Evolutionary conservation across 495 filamentous ascomycete species (phyloP).

Genomic region (Trichoderma asperelloides): DNA sequence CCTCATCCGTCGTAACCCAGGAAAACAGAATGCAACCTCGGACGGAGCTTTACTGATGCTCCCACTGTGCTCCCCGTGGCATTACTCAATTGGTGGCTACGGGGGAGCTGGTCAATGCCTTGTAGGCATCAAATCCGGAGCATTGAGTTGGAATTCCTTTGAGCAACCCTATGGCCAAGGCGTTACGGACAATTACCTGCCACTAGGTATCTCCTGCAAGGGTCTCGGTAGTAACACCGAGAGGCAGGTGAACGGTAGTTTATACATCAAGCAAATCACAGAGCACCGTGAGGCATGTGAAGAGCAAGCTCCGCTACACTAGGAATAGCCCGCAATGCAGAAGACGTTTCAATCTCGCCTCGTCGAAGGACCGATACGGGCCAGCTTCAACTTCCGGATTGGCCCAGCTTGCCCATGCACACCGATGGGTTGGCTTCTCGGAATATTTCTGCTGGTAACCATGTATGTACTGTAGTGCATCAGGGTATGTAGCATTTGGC

Average conservation of each 20-base stretch:
- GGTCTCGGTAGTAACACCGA: no score
- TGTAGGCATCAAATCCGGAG: no score
- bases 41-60: no score
- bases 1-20: no score
- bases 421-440: neutral
- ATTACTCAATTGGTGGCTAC: neutral
- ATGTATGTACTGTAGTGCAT: neutral
- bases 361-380: constrained; percentile 4
- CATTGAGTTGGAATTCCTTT: no score
- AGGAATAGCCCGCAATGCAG: neutral
- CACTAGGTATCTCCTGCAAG: no score
- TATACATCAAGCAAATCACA: neutral
- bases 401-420: neutral
- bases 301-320: neutral
- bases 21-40: no score
- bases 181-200: no score
- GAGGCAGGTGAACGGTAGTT: no score
- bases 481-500: neutral
- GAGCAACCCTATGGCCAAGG: no score
- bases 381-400: neutral
- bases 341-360: neutral
- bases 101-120: no score
- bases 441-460: neutral
- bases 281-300: neutral
- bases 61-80: neutral